Evolutionary conservation across 345 rosid genomes (phyloP), one percentile per base, ranked within the genome.

Genomic region (Passiflora organensis): DNA sequence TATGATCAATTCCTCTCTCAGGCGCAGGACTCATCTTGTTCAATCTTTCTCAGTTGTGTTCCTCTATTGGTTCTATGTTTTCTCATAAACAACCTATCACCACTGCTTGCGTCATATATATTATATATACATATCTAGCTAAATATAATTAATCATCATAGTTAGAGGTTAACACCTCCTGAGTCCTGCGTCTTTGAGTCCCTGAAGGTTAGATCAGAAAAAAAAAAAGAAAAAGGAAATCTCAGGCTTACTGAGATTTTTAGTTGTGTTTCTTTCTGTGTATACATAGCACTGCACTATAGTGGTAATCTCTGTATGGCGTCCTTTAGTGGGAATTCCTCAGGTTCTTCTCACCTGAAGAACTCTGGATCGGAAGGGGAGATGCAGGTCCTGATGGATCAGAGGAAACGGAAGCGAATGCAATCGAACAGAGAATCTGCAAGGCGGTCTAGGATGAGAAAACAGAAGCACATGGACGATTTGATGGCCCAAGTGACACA

Each of bases 61-160:
- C 43, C 73, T 69, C 16, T 69, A 69, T 56, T 69, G 73, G 73
- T 69, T 69, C 52, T 69, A 69, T 63, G 73, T 69, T 57, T 69
- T 69, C 53, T 69, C 73, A 63, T 51, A 59, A 86, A 68, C 58
- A 42, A 17, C 13, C 51, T 36, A 0, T 36, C 37, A 4, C n/a
- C n/a, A n/a, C n/a, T n/a, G n/a, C n/a, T n/a, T n/a, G n/a, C n/a
- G n/a, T n/a, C n/a, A n/a, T n/a, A n/a, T n/a, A n/a, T n/a, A n/a
- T n/a, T n/a, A n/a, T n/a, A n/a, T n/a, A n/a, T n/a, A n/a, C 13
- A 41, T 14, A 25, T 45, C 41, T 65, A 60, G 54, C 38, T 51
- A 2, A n/a, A n/a, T 24, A 37, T 2, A n/a, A n/a, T n/a, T n/a
- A 0, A 10, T 19, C 24, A n/a, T n/a, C n/a, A n/a, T 42, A 41